These are phyloP conservation scores for Eucalyptus regnans DNA, from an alignment of 345 rosid species.

Conservation along the genomic window DNA sequence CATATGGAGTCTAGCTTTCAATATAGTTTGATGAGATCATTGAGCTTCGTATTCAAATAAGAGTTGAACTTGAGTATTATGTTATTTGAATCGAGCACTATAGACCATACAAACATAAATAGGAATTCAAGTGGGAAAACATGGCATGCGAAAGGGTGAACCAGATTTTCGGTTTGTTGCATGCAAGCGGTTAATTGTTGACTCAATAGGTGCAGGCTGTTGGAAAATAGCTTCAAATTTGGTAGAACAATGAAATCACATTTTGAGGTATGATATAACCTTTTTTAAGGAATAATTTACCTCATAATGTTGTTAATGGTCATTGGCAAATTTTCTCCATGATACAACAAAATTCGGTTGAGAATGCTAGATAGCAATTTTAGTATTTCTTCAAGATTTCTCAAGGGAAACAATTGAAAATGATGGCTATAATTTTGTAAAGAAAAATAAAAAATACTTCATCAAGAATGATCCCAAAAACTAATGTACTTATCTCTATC, in stretches of 20 bases:
- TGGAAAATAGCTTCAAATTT: rapidly evolving
- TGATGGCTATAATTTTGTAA: too few relatives aligned
- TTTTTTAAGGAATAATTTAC: too few relatives aligned
- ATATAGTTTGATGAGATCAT: background rate
- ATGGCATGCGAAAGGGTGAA: background rate
- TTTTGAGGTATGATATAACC: too few relatives aligned
- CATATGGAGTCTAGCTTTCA: background rate
- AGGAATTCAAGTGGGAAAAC: background rate
- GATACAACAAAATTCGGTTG: too few relatives aligned
- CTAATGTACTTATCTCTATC: too few relatives aligned
- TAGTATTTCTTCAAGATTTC: too few relatives aligned
- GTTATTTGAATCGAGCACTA: background rate
- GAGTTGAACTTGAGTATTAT: background rate
- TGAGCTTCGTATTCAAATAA: background rate
- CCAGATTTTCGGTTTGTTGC: background rate
- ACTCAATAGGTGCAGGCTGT: background rate
- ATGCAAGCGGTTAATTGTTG: background rate
- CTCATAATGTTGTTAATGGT: too few relatives aligned
- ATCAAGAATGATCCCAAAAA: too few relatives aligned
- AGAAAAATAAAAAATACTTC: too few relatives aligned
- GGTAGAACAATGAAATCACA: too few relatives aligned
- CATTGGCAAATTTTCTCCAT: rapidly evolving
- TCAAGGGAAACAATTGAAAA: too few relatives aligned
- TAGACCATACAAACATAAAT: background rate
- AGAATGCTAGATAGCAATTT: too few relatives aligned